Percentiles rank a stretch among this genome's conserved stretches.
Evolutionary conservation across 495 filamentous ascomycete genomes (phyloP).

Genomic region (Talaromyces stipitatus): DNA sequence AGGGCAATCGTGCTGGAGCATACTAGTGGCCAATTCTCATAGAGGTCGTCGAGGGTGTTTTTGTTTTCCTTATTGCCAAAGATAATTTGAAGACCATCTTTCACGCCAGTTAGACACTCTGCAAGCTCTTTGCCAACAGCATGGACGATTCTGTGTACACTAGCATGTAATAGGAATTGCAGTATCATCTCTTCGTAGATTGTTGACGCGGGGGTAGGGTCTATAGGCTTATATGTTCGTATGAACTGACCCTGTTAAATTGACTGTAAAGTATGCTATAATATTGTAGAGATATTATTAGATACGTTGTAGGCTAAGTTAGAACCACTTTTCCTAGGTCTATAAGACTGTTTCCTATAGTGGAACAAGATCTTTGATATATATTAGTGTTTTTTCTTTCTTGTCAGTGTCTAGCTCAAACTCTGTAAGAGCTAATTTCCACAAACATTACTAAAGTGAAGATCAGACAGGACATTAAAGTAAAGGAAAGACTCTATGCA

Average conservation of each 20-base stretch:
- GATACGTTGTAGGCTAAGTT: conserved; percentile 16
- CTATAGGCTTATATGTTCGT: not conserved
- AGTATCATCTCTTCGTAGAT: not conserved
- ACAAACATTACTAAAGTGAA: not conserved
- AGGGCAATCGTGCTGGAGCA: too few species aligned
- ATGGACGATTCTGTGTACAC: not conserved
- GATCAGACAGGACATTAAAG: conserved; percentile 8
- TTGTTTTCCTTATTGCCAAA: not conserved
- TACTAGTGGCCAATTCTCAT: not conserved
- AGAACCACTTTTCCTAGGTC: conserved; percentile 16
- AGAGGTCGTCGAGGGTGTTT: not conserved
- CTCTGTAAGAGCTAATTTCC: conserved; percentile 1
- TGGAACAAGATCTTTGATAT: conserved; percentile 18
- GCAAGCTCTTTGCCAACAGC: not conserved
- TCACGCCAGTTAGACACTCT: not conserved
- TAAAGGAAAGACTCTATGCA: not conserved
- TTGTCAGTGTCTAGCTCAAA: conserved; percentile 12
- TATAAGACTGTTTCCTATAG: conserved; percentile 15
- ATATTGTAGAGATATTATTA: conserved; percentile 15
- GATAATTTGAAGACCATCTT: not conserved
- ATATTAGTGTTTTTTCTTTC: conserved; percentile 14
- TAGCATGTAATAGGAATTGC: not conserved
- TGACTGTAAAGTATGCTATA: conserved; percentile 14
- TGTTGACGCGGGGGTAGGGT: not conserved
- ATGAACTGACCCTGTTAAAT: not conserved